Conservation (phyloP, 1,139 yeast genomes). For the Suzukiozyma palmioleophila region DNA sequence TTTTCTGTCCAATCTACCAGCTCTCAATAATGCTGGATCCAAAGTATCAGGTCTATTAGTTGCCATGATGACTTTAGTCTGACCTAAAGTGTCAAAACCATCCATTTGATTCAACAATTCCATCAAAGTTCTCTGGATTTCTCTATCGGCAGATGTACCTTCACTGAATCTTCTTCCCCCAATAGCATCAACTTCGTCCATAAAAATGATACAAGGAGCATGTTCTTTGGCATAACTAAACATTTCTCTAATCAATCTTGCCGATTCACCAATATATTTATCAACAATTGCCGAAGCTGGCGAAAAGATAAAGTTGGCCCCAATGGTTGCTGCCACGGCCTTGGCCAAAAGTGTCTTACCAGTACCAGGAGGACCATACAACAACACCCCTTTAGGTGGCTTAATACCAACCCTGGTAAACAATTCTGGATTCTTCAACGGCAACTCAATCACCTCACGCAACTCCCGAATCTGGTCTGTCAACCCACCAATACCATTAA, state of each 20-base stretch:
- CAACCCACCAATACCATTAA: conserved; percentile 95
- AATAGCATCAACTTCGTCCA: conserved; percentile 99
- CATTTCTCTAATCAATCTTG: conserved; percentile 96
- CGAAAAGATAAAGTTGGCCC: conserved; percentile 94
- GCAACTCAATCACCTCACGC: conserved; percentile 96
- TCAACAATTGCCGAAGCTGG: conserved; percentile 99
- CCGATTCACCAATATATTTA: conserved; percentile 97
- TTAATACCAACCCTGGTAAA: conserved; percentile 94
- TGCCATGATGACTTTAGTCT: conserved; percentile 98
- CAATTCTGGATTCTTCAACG: conserved; percentile 94
- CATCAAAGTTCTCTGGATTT: conserved; percentile 97
- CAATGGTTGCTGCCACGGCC: conserved; percentile 98
- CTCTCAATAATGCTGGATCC: conserved; percentile 98
- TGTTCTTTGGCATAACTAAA: conserved; percentile 97
- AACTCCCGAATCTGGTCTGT: conserved; percentile 94
- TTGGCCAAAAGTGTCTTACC: conserved; percentile 95
- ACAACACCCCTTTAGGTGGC: conserved; percentile 95
- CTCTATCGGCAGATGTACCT: conserved; percentile 98
- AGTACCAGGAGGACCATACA: conserved; percentile 99
- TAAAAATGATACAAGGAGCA: conserved; percentile 96
- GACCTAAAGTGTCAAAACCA: conserved; percentile 96
- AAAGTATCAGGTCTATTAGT: conserved; percentile 98
- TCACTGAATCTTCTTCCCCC: conserved; percentile 98
- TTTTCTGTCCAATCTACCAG: conserved; percentile 96
- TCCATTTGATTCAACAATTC: conserved; percentile 98